Evolutionary conservation across 192 early-diverging fungal genomes (phyloP).

Genomic region (Lobosporangium transversale): DNA sequence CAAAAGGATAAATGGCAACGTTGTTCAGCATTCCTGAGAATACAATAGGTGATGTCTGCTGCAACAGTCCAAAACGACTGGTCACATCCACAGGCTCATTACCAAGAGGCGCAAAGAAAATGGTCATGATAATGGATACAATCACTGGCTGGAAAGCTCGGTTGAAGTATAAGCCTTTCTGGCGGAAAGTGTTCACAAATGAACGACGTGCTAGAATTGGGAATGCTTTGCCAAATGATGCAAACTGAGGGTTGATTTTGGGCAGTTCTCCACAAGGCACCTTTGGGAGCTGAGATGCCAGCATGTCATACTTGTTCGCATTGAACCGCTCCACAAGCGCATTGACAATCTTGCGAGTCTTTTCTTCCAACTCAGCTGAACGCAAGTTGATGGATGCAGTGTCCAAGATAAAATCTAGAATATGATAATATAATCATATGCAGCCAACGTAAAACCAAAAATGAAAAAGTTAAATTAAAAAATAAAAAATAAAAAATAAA

Average conservation of each 20-base stretch:
- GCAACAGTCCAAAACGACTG: conserved; percentile 46
- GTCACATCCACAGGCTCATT: conserved; percentile 24
- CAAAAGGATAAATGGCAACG: conserved; percentile 48
- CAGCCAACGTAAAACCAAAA: neutral
- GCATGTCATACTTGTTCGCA: conserved; percentile 21
- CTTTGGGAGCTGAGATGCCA: conserved; percentile 19
- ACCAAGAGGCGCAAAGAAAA: conserved; percentile 38
- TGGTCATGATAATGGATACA: conserved; percentile 41
- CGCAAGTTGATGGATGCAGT: conserved; percentile 44
- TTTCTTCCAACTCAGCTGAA: conserved; percentile 30
- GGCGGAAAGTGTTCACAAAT: conserved; percentile 48
- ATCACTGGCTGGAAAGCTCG: conserved; percentile 31
- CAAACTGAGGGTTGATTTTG: conserved; percentile 43
- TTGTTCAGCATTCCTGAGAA: conserved; percentile 53
- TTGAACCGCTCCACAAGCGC: conserved; percentile 34
- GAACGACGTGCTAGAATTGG: conserved; percentile 36
- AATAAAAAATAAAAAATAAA: neutral
- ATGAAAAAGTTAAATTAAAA: neutral
- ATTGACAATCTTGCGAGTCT: conserved; percentile 24
- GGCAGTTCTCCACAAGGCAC: conserved; percentile 14
- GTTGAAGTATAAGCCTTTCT: conserved; percentile 49
- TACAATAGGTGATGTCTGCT: conserved; percentile 44
- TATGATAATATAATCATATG: neutral
- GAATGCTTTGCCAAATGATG: conserved; percentile 33
- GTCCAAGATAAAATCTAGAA: conserved; percentile 44